Base-by-base conservation (phyloP, 306 rosid genomes). In the Malus asiatica region DNA sequence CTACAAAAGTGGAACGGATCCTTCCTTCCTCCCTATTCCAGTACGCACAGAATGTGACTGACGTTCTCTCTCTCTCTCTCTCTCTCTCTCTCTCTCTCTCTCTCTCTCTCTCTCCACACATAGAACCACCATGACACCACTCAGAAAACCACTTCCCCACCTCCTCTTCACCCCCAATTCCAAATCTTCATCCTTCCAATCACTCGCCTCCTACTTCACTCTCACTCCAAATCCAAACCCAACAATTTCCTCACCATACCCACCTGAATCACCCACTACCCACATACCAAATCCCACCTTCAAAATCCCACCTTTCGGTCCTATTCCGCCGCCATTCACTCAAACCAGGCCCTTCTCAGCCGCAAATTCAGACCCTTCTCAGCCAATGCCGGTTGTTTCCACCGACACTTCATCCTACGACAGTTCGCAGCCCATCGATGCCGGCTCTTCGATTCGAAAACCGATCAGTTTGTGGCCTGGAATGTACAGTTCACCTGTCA, bases 391-490 rank as follows among this genome's bases (percentile, higher is more conserved):
- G 13, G 71, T n/a, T 59, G 61, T 30, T 45, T 72, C 81, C 59
- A 8, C 79, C 11, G 22, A 16, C 2, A 53, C 4, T 71, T 57
- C 83, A n/a, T 83, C 71, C 3, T 23, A 32, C 18, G 66, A 75
- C 29, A 68, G 11, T 48, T 65, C 72, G 5, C 55, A 62, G 3
- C 73, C 79, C 13, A 90, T 93, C 59, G 96, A 93, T 77, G 96
- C 93, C 6, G 85, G 91, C 2, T 86, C 92, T 77, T 84, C 94
- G 2, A 88, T 89, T 78, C 80, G 91, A 33, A 92, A 89, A 77
- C 93, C 93, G 8, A 61, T 88, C 75, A 77, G 78, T 71, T 74
- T 89, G 45, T 89, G 96, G 94, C 97, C 94, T 0, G 97, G 96
- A 35, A 83, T 85, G 88, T 83, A 83, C 77, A 90, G 88, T 73